Percentiles rank a stretch among this genome's conserved stretches.
Conservation (phyloP, 495 filamentous ascomycete species). For the Articulospora tetracladia region DNA sequence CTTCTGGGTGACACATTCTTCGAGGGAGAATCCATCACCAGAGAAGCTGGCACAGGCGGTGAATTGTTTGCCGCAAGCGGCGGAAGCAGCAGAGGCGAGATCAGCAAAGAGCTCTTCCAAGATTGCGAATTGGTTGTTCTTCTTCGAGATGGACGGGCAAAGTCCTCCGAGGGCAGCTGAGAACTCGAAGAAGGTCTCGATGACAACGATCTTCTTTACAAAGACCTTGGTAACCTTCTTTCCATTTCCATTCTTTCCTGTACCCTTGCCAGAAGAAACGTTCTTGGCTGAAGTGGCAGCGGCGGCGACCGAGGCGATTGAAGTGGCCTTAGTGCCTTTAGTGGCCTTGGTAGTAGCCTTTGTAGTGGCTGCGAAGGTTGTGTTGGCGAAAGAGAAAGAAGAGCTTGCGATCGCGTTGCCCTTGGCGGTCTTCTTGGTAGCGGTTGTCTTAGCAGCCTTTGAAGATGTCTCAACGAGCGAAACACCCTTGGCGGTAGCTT, state of each 20-base stretch:
- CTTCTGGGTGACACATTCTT: slow-evolving; percentile 18
- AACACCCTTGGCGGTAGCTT: not conserved
- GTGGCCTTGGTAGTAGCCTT: not conserved
- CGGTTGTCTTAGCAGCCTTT: not conserved
- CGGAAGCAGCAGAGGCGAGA: slow-evolving; percentile 9
- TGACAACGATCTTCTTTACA: slow-evolving; percentile 14
- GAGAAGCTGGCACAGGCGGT: slow-evolving; percentile 15
- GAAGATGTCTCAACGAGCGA: not conserved
- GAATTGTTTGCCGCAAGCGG: slow-evolving; percentile 20
- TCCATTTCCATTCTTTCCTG: not conserved
- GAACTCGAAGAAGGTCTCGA: slow-evolving; percentile 25
- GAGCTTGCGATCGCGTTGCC: not conserved
- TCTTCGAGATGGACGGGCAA: slow-evolving; percentile 17
- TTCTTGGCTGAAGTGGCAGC: not conserved
- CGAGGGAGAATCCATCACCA: slow-evolving; percentile 18
- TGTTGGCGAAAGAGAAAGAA: not conserved
- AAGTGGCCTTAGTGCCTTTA: not conserved
- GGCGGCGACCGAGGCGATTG: not conserved
- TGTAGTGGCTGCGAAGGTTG: not conserved
- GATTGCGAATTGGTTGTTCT: slow-evolving; percentile 9
- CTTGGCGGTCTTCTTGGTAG: not conserved
- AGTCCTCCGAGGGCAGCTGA: slow-evolving; percentile 16
- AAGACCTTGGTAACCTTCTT: slow-evolving; percentile 5
- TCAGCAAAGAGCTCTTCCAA: slow-evolving; percentile 20
- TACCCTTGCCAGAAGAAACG: not conserved